Percentiles rank a stretch among this genome's conserved stretches.
Evolutionary conservation across 352 stramenopile species (phyloP).

Genomic region (Phytopythium aichiense): DNA sequence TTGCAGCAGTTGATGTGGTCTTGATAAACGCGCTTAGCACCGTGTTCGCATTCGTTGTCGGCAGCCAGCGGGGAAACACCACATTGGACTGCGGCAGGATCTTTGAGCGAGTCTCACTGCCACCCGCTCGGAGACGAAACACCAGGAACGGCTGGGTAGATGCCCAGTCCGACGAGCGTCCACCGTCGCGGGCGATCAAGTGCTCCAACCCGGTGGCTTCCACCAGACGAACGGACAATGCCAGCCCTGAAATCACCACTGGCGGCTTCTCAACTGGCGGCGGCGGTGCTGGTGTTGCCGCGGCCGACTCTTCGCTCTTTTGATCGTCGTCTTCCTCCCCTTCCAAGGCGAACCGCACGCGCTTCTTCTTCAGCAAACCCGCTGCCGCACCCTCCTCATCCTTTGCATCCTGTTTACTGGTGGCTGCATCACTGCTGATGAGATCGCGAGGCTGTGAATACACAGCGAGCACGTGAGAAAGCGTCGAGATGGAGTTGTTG

Average conservation of each 20-base stretch:
- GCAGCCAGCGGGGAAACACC: slow-evolving; percentile 65
- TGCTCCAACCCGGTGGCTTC: slow-evolving; percentile 49
- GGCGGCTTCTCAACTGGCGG: background rate
- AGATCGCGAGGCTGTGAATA: slow-evolving; percentile 2
- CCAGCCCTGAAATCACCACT: slow-evolving; percentile 8
- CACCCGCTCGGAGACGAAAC: slow-evolving; percentile 30
- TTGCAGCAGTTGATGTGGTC: background rate
- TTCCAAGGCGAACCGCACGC: slow-evolving; percentile 53
- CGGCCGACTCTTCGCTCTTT: background rate
- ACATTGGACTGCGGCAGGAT: slow-evolving; percentile 37
- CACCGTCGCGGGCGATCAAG: slow-evolving; percentile 35
- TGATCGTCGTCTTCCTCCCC: background rate
- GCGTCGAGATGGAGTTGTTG: slow-evolving; percentile 62
- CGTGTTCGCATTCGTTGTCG: slow-evolving; percentile 22
- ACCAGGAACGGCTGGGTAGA: slow-evolving; percentile 46
- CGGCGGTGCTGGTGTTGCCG: too few relatives aligned
- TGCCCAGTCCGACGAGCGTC: slow-evolving; percentile 32
- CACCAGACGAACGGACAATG: slow-evolving; percentile 44
- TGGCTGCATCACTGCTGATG: background rate
- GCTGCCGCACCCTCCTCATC: slow-evolving; percentile 16
- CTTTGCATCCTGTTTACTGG: background rate
- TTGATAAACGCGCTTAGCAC: slow-evolving; percentile 34
- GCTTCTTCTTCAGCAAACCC: slow-evolving; percentile 41
- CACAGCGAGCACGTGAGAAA: slow-evolving; percentile 46
- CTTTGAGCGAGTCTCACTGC: slow-evolving; percentile 31